Evolutionary conservation across 2,329 filamentous ascomycete genomes (phyloP), one percentile per base, ranked within the genome.

Genomic region (Lachnellula cervina): DNA sequence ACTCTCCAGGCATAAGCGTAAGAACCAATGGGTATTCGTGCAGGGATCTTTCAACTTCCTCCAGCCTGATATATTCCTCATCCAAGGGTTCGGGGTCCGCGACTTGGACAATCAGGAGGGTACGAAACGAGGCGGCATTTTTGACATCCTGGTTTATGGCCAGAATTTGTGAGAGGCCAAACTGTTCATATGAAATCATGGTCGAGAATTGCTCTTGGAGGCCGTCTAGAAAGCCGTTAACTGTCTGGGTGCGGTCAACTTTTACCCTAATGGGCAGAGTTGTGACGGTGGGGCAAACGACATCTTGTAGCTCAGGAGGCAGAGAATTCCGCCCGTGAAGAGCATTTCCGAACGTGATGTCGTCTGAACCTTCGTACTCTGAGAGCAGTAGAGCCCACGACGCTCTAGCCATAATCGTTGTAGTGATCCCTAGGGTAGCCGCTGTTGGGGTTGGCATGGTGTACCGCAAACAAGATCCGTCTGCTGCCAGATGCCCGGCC

Each of bases 1-100:
- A 78, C 55, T 75, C 77, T 78, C 1, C 77, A 66, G 7, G 76
- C 72, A 55, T 78, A 78, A 0, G 75, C 70, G 51, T 74, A 76
- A 61, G 75, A 76, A 54, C 49, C 37, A 37, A 50, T 9, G 28
- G 28, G 21, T 51, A 50, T 14, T 17, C 48, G 21, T 37, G 8
- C 9, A 9, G 28, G 7, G 28, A 28, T 28, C 28, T 28, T 9
- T 28, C 28, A 9, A 28, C 28, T 37, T 17, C 35, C 14, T 49
- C 35, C 5, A 43, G 14, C 13, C 14, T 38, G 9, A 48, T 37
- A 19, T 25, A 9, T 28, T 48, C 44, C n/a, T 32, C 11, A 4
- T 17, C 34, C 8, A 19, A 37, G 37, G 21, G 21, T 23, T 23
- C 5, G 21, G 32, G 34, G 32, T 38, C 44, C n/a, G 35, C 19